Percentiles rank a stretch among this genome's conserved stretches.
phyloP scores from a whole-genome alignment of 306 rosid species.

The Vigna reflexopilosa region DNA sequence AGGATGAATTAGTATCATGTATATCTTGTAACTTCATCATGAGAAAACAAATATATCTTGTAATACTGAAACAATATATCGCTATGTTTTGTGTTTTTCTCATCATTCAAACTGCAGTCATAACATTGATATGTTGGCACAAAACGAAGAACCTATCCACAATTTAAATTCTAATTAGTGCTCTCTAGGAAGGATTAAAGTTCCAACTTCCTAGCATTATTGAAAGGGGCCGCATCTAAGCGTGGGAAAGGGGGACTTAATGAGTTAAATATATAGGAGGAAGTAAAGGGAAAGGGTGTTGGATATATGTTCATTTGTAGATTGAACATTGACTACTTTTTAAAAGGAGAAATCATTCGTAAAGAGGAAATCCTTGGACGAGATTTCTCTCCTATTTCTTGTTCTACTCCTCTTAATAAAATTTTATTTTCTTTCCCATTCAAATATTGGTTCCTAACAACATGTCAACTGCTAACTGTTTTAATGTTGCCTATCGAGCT shows the following conservation, averaged over 20 bases:
- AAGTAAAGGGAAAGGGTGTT: too few species aligned
- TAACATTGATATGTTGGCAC: neutral
- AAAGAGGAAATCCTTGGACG: too few species aligned
- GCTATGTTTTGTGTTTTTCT: slow-evolving; percentile 11
- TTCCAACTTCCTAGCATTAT: slow-evolving; percentile 16
- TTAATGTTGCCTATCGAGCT: neutral
- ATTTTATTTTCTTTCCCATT: too few species aligned
- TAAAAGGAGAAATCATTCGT: too few species aligned
- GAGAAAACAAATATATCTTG: neutral
- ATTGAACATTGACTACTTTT: too few species aligned
- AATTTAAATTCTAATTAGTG: neutral
- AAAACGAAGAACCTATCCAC: slow-evolving; percentile 18
- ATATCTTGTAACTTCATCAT: slow-evolving; percentile 2
- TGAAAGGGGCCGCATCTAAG: slow-evolving; percentile 6
- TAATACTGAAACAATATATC: slow-evolving; percentile 16
- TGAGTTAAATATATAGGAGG: too few species aligned
- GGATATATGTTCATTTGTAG: too few species aligned
- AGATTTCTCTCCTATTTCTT: too few species aligned
- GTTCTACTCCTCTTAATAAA: too few species aligned
- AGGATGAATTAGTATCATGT: too few species aligned
- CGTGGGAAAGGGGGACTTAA: too few species aligned
- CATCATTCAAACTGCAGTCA: neutral
- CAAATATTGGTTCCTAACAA: too few species aligned
- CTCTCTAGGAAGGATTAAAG: slow-evolving; percentile 11
- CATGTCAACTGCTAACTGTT: neutral